Evolutionary conservation across 169 alveolate species (phyloP).

Genomic region (Ichthyophthirius multifiliis): DNA sequence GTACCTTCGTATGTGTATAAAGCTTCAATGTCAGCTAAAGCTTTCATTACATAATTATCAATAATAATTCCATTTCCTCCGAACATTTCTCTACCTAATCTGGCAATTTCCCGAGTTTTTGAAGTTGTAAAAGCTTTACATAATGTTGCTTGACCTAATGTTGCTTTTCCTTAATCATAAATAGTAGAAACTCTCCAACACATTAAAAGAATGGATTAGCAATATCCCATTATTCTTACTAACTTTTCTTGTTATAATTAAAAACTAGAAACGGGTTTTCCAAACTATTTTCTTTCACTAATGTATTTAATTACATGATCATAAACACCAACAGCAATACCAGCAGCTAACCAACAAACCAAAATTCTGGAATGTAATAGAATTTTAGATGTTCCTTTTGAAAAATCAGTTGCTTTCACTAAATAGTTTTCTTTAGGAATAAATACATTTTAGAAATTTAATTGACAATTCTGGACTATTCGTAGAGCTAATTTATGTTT

Average conservation of each 20-base stretch:
- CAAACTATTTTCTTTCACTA: conserved; percentile 66
- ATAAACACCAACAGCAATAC: conserved; percentile 75
- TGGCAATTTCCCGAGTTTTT: conserved; percentile 69
- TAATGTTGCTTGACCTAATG: conserved; percentile 67
- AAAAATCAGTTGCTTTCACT: conserved; percentile 53
- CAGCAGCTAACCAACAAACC: conserved; percentile 77
- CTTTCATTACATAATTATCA: conserved; percentile 70
- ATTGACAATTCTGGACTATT: conserved; percentile 78
- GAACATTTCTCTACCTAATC: conserved; percentile 75
- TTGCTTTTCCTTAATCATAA: conserved; percentile 44
- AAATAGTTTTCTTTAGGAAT: conserved; percentile 72
- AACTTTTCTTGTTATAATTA: conserved; percentile 79
- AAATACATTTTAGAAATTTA: conserved; percentile 65
- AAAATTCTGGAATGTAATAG: conserved; percentile 72
- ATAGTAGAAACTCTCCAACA: conserved; percentile 51
- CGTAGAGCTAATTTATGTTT: conserved; percentile 77
- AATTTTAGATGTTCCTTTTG: conserved; percentile 67
- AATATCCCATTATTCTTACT: conserved; percentile 62
- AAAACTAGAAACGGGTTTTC: conserved; percentile 68
- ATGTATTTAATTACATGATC: conserved; percentile 63
- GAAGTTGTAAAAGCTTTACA: conserved; percentile 67
- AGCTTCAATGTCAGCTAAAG: conserved; percentile 78
- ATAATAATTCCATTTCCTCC: conserved; percentile 85
- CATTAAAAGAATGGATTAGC: conserved; percentile 43
- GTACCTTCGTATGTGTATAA: conserved; percentile 85